Evolutionary conservation across 2,329 filamentous ascomycete genomes (phyloP).

Genomic region (Claviceps monticola): DNA sequence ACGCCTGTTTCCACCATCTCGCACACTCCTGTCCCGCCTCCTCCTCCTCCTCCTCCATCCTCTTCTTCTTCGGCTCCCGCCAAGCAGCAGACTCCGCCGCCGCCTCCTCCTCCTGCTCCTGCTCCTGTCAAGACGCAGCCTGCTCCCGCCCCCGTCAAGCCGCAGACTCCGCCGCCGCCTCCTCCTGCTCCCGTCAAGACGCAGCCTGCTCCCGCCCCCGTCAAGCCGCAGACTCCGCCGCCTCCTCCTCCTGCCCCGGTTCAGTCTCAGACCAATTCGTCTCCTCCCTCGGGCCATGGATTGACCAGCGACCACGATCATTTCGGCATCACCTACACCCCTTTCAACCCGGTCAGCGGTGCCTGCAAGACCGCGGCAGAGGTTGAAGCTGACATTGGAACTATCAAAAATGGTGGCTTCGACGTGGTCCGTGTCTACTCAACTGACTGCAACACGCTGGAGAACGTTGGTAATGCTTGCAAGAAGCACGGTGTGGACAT

Average conservation of each 20-base stretch:
- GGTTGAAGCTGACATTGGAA: conserved; percentile 45
- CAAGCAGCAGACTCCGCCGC: not conserved
- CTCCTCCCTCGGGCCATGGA: conserved; percentile 6
- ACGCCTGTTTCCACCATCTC: conserved; percentile 8
- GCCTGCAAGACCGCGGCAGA: conserved; percentile 50
- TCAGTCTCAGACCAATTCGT: conserved; percentile 3
- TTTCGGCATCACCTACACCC: conserved; percentile 71
- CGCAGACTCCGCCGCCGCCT: not conserved
- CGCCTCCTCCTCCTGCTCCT: not conserved
- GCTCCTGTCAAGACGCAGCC: conserved; percentile 1
- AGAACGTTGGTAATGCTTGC: conserved; percentile 59
- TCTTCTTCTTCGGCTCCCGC: conserved; percentile 9
- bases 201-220: not conserved
- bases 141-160: not conserved
- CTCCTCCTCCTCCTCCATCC: not conserved
- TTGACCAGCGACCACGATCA: conserved; percentile 35
- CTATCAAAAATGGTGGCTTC: conserved; percentile 55
- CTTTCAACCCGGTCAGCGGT: conserved; percentile 44
- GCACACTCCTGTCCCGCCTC: not conserved
- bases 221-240: no score
- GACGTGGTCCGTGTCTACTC: conserved; percentile 69
- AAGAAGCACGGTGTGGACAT: conserved; percentile 55
- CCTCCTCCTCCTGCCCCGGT: conserved; percentile 5
- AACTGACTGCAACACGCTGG: conserved; percentile 75
- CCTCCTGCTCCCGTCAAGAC: not conserved